Percentiles rank a stretch among this genome's conserved stretches.
Conservation (phyloP, 208 protist genomes). For the Strigomonas culicis region DNA sequence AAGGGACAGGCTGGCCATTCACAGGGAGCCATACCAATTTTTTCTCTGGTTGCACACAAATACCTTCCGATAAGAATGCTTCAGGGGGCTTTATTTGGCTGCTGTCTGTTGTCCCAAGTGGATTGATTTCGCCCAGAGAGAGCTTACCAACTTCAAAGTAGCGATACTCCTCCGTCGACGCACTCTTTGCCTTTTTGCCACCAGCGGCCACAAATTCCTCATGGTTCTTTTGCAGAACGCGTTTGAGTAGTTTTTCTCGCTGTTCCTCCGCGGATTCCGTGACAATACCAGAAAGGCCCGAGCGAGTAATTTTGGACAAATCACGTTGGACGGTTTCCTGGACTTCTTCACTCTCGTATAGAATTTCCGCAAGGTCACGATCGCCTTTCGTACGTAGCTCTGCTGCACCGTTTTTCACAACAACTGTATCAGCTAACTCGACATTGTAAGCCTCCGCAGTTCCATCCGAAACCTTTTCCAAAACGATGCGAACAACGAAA, state of each 20-base stretch:
- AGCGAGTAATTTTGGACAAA: conserved; percentile 11
- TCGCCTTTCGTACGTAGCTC: conserved; percentile 73
- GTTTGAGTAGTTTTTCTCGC: conserved; percentile 39
- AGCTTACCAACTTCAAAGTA: conserved; percentile 64
- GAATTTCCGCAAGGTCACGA: conserved; percentile 61
- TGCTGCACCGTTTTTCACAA: conserved; percentile 49
- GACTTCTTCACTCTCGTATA: conserved; percentile 37
- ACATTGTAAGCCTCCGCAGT: conserved; percentile 35
- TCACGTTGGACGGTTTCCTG: conserved; percentile 17
- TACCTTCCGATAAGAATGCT: conserved; percentile 35
- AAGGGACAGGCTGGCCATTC: conserved; percentile 86
- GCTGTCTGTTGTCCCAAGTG: too few species aligned
- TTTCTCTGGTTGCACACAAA: conserved; percentile 84
- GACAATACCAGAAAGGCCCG: background rate
- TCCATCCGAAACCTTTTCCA: conserved; percentile 50
- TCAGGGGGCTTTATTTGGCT: too few species aligned
- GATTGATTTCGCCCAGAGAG: conserved; percentile 60
- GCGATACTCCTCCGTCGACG: conserved; percentile 59
- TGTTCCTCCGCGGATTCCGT: conserved; percentile 29
- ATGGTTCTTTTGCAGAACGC: conserved; percentile 49
- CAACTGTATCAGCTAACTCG: conserved; percentile 82
- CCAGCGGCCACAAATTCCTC: conserved; percentile 65
- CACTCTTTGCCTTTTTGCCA: conserved; percentile 58
- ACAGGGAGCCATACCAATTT: conserved; percentile 94
- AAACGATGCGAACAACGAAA: conserved; percentile 76